phyloP scores from a whole-genome alignment of 2,329 filamentous ascomycete genomes.

The Penicillium sp. region DNA sequence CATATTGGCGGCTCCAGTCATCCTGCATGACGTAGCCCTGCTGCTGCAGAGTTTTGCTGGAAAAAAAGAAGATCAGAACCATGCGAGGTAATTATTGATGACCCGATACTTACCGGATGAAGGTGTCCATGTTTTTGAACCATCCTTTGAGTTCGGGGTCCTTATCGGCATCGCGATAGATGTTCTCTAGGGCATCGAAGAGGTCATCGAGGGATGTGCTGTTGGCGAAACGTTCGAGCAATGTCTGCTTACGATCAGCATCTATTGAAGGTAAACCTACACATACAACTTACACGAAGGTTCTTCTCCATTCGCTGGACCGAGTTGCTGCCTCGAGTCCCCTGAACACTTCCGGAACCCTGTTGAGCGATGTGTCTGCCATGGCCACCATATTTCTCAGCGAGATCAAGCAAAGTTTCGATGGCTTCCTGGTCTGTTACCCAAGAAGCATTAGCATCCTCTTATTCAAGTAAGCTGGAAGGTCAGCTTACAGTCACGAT shows the following conservation, averaged over 20 bases:
- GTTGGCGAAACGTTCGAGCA: conserved; percentile 96
- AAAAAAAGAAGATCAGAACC: conserved; percentile 12
- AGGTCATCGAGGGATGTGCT: conserved; percentile 86
- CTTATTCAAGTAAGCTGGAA: neutral
- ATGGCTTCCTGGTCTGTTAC: conserved; percentile 78
- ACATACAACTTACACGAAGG: conserved; percentile 64
- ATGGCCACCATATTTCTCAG: conserved; percentile 83
- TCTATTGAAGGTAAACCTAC: conserved; percentile 33
- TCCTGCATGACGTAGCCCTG: conserved; percentile 92
- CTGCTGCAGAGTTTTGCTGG: conserved; percentile 76
- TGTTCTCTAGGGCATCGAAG: conserved; percentile 79
- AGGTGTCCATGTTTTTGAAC: conserved; percentile 80
- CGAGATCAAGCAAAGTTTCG: conserved; percentile 80
- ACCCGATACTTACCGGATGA: conserved; percentile 60
- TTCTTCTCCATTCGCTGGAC: conserved; percentile 77
- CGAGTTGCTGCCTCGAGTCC: conserved; percentile 67
- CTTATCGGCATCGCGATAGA: conserved; percentile 84
- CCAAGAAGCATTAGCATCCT: conserved; percentile 16
- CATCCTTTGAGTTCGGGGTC: conserved; percentile 87
- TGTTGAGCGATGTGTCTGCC: conserved; percentile 68
- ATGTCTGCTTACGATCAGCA: conserved; percentile 64
- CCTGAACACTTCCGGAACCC: conserved; percentile 71
- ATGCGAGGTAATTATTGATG: neutral
- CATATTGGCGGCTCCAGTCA: conserved; percentile 78
- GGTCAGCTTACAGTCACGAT: conserved; percentile 74